phyloP scores from a whole-genome alignment of 1,284 basidiomycete genomes.

The Ganoderma leucocontextum region DNA sequence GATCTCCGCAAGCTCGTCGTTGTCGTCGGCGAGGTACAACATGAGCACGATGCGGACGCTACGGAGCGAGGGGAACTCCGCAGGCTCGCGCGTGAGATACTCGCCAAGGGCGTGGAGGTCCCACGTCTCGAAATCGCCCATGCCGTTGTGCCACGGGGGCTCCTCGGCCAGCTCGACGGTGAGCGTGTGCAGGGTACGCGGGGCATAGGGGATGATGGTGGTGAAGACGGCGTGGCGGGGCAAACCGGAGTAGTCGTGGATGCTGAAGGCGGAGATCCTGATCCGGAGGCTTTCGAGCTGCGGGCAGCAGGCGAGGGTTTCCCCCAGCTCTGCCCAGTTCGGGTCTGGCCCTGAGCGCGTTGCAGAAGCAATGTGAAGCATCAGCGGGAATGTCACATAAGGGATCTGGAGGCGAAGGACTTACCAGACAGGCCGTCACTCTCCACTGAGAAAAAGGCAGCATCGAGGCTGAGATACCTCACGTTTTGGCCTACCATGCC shows the following conservation, averaged over 20 bases:
- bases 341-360: background rate
- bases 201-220: background rate
- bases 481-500: background rate
- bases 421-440: background rate
- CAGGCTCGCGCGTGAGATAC: background rate
- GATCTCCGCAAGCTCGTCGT: background rate
- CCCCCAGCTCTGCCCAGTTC: background rate
- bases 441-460: background rate
- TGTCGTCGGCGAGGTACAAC: background rate
- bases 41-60: background rate
- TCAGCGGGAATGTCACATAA: background rate
- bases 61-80: background rate
- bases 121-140: background rate
- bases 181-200: background rate
- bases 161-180: background rate
- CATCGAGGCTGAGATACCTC: background rate
- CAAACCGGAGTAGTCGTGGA: background rate
- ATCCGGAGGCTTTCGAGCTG: background rate
- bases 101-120: background rate
- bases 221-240: background rate
- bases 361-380: too few relatives aligned
- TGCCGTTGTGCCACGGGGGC: background rate
- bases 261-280: background rate
- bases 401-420: background rate
- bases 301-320: background rate